Percentiles rank a stretch among this genome's conserved stretches.
Conservation (phyloP, 805 yeast genomes). For the Candida oleophila region DNA sequence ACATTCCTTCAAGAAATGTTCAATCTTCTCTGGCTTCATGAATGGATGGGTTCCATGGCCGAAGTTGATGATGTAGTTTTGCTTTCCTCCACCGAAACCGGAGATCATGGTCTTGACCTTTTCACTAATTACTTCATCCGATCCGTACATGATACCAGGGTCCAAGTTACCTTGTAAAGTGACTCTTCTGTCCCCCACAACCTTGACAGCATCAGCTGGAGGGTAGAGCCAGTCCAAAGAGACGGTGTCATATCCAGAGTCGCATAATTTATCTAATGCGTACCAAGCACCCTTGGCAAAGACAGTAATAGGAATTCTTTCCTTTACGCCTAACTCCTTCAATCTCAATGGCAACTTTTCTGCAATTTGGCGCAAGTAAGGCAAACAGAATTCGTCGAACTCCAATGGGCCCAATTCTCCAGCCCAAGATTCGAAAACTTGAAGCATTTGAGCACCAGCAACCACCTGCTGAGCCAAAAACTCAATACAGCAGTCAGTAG, state of each 20-base stretch:
- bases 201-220: conserved; percentile 80
- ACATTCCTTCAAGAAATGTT: conserved; percentile 82
- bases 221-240: conserved; percentile 90
- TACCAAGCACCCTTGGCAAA: conserved; percentile 98
- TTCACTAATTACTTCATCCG: conserved; percentile 71
- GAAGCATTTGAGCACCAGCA: conserved; percentile 98
- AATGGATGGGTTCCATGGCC: conserved; percentile 99
- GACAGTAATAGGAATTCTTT: conserved; percentile 79
- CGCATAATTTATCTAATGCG: conserved; percentile 82
- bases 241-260: conserved; percentile 79
- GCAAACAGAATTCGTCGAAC: conserved; percentile 84
- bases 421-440: conserved; percentile 97
- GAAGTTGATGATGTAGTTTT: conserved; percentile 87
- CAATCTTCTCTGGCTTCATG: conserved; percentile 90
- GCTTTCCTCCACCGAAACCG: conserved; percentile 93
- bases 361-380: conserved; percentile 79
- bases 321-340: conserved; percentile 65
- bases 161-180: conserved; percentile 93
- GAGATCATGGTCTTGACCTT: conserved; percentile 86
- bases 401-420: conserved; percentile 93
- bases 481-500: conserved; percentile 87
- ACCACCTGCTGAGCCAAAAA: conserved; percentile 91
- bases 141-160: conserved; percentile 93
- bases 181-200: conserved; percentile 69
- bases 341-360: conserved; percentile 66